Percentiles rank a stretch among this genome's conserved stretches.
Evolutionary conservation across 2,329 filamentous ascomycete genomes (phyloP).

Genomic region (Aureobasidium sp.): DNA sequence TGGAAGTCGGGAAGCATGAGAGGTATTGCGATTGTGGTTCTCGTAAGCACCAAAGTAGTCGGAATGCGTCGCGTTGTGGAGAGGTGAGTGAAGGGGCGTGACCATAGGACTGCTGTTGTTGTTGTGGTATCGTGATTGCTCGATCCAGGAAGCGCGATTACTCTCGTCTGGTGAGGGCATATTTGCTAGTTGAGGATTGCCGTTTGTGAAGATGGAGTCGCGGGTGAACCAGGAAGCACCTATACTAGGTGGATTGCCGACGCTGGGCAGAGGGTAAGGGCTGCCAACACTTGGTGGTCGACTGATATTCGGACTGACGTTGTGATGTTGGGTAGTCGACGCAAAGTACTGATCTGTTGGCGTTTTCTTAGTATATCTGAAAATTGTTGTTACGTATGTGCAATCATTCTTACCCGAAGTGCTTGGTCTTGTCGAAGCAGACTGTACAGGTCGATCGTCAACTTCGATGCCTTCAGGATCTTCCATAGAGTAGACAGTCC

Average conservation of each 20-base stretch:
- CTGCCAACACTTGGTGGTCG: not conserved
- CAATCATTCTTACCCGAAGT: not conserved
- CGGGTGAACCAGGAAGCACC: conserved; percentile 11
- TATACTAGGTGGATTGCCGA: conserved; percentile 3
- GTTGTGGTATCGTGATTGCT: not conserved
- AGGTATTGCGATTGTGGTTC: not conserved
- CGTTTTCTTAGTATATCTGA: not conserved
- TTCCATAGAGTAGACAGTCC: conserved; percentile 1
- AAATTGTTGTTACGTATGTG: too few relatives aligned
- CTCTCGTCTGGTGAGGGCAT: not conserved
- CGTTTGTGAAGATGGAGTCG: conserved; percentile 6
- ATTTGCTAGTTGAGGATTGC: not conserved
- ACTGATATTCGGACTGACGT: not conserved
- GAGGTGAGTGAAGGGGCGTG: conserved; percentile 2
- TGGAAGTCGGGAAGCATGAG: not conserved
- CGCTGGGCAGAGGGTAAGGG: not conserved
- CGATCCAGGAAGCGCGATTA: conserved; percentile 7
- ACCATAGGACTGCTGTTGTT: not conserved
- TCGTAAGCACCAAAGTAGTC: conserved; percentile 12
- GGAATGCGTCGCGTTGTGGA: not conserved
- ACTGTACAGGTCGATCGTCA: conserved; percentile 2
- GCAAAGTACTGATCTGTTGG: not conserved
- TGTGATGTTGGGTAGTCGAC: not conserved
- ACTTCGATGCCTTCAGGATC: conserved; percentile 8
- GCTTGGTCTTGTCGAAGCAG: not conserved